phyloP scores from a whole-genome alignment of 176 grass and related monocot genomes.

The Avena sativa region DNA sequence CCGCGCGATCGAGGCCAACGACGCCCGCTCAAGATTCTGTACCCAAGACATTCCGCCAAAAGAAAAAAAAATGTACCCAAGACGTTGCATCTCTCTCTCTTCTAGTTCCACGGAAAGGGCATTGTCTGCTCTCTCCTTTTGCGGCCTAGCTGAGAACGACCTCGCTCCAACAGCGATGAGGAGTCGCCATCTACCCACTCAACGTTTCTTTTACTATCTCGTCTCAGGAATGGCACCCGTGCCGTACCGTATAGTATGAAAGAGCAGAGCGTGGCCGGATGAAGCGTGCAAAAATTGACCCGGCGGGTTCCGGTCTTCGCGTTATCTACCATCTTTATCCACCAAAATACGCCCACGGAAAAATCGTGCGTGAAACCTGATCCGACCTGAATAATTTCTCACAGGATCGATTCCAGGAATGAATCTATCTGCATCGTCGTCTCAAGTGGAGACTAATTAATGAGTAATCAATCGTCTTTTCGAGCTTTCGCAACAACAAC shows the following conservation, averaged over 20 bases:
- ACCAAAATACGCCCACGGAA: no score
- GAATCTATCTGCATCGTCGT: neutral
- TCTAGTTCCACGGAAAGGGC: conserved; percentile 3
- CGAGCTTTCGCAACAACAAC: no score
- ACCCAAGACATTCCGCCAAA: neutral
- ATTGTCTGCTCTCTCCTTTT: neutral
- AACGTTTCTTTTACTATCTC: neutral
- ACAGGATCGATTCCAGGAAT: neutral
- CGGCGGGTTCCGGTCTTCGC: no score
- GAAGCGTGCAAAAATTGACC: no score
- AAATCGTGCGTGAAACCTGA: neutral
- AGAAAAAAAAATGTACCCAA: neutral
- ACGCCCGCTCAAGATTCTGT: neutral
- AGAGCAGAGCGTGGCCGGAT: no score
- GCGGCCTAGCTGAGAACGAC: conserved; percentile 16
- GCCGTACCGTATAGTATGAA: no score
- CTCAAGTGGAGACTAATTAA: conserved; percentile 33
- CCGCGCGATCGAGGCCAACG: no score
- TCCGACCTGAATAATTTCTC: conserved; percentile 15
- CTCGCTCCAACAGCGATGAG: no score
- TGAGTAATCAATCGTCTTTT: neutral
- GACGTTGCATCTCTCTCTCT: neutral
- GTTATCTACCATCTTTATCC: no score
- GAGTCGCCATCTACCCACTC: neutral
- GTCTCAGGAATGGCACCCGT: no score